A percentile compares a stretch with the other conserved stretches of the same genome.
phyloP scores from a whole-genome alignment of 2,329 filamentous ascomycete genomes.

The Alternaria sp. region DNA sequence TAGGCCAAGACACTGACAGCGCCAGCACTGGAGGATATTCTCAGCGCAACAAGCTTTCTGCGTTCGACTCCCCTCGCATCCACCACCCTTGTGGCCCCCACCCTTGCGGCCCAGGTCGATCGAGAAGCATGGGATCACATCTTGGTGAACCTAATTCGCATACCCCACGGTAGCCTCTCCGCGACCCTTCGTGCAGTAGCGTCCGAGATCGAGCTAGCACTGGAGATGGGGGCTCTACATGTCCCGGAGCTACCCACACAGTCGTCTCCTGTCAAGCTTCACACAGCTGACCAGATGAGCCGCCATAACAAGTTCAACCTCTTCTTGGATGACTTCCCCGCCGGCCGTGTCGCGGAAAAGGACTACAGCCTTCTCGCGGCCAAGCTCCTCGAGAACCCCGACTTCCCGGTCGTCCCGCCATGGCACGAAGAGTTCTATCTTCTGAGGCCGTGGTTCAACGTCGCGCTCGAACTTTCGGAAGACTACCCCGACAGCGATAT shows the following conservation, averaged over 20 bases:
- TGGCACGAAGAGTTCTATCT: not conserved
- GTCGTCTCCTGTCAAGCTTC: not conserved
- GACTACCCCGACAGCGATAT: not conserved
- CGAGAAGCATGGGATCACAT: not conserved
- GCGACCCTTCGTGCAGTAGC: not conserved
- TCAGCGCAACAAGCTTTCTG: not conserved
- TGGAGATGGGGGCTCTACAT: not conserved
- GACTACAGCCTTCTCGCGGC: not conserved
- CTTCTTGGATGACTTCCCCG: conserved; percentile 58
- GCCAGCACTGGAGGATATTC: not conserved
- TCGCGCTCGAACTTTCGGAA: not conserved
- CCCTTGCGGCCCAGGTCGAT: not conserved
- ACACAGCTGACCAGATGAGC: not conserved
- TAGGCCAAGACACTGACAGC: not conserved
- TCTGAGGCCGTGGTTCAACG: not conserved
- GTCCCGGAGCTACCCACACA: not conserved
- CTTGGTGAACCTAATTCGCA: not conserved
- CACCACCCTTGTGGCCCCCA: not conserved
- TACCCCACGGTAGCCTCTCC: not conserved
- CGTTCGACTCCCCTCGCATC: not conserved
- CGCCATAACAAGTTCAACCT: not conserved
- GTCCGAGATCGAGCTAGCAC: not conserved
- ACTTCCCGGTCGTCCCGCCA: not conserved
- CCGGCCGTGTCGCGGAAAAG: conserved; percentile 45
- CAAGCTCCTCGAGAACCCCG: not conserved